These are phyloP conservation scores for Teunomyces panamensis DNA, from an alignment of 805 yeast genomes.

Conservation along the genomic window DNA sequence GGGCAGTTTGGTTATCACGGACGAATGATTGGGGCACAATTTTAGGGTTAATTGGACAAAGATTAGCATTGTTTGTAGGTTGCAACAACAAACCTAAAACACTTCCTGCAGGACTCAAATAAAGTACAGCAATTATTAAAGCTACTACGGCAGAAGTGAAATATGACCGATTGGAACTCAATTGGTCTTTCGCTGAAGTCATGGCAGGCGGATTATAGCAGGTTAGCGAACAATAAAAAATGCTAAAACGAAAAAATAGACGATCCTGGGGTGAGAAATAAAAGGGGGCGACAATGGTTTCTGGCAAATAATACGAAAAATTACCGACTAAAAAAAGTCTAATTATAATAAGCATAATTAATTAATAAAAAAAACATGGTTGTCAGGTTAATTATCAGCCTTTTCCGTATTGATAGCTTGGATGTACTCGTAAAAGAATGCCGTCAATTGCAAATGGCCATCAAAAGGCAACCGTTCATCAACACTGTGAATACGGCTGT, in stretches of 20 bases:
- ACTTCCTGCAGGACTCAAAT: background rate
- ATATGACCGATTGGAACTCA: background rate
- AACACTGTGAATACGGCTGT: constrained; percentile 31
- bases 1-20: constrained; percentile 29
- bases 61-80: background rate
- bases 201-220: too few species aligned
- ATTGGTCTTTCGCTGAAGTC: background rate
- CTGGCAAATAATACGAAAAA: too few species aligned
- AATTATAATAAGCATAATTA: background rate
- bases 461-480: constrained; percentile 31
- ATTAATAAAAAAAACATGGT: background rate
- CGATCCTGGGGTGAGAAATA: too few species aligned
- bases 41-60: constrained; percentile 3
- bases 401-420: constrained; percentile 8
- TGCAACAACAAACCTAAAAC: background rate
- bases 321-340: background rate
- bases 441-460: constrained; percentile 32
- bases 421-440: constrained; percentile 31
- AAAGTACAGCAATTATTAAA: background rate
- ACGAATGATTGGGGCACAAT: constrained; percentile 26
- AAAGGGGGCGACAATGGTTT: too few species aligned
- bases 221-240: too few species aligned
- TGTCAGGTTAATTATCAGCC: background rate
- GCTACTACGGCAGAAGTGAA: background rate
- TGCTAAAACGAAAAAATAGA: too few species aligned